A percentile compares a stretch with the other conserved stretches of the same genome.
Evolutionary conservation across 139 green algal genomes (phyloP).

Genomic region (Tetraselmis striata): DNA sequence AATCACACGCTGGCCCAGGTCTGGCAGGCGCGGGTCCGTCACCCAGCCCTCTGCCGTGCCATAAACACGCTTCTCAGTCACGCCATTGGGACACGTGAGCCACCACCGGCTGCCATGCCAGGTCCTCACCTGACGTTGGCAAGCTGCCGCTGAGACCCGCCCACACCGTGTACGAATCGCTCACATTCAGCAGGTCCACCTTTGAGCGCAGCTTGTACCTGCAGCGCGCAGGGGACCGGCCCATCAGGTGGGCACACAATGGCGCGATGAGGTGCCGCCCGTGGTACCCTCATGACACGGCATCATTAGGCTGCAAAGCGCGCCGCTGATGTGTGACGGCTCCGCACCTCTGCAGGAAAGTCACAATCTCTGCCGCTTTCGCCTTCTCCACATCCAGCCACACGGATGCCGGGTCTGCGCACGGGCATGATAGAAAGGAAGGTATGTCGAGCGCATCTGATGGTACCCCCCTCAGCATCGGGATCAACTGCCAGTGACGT

Average conservation of each 20-base stretch:
- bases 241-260: too few species aligned
- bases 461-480: too few species aligned
- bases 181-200: conserved; percentile 58
- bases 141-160: conserved; percentile 29
- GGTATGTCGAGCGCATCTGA: too few species aligned
- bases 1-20: conserved; percentile 55
- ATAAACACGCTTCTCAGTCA: too few species aligned
- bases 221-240: background rate
- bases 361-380: background rate
- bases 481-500: too few species aligned
- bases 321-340: too few species aligned
- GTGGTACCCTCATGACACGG: too few species aligned
- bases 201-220: conserved; percentile 72
- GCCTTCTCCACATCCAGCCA: background rate
- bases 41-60: conserved; percentile 42
- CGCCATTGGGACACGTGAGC: too few species aligned
- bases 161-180: conserved; percentile 39
- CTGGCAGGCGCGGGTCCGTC: conserved; percentile 50
- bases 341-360: background rate
- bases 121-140: background rate
- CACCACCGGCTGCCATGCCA: too few species aligned
- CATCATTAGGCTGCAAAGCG: too few species aligned
- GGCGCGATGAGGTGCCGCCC: too few species aligned
- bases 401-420: background rate
- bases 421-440: too few species aligned